Evolutionary conservation across 108 stramenopile genomes (phyloP), one percentile per base, ranked within the genome.

Genomic region (Conticribra weissflogii): DNA sequence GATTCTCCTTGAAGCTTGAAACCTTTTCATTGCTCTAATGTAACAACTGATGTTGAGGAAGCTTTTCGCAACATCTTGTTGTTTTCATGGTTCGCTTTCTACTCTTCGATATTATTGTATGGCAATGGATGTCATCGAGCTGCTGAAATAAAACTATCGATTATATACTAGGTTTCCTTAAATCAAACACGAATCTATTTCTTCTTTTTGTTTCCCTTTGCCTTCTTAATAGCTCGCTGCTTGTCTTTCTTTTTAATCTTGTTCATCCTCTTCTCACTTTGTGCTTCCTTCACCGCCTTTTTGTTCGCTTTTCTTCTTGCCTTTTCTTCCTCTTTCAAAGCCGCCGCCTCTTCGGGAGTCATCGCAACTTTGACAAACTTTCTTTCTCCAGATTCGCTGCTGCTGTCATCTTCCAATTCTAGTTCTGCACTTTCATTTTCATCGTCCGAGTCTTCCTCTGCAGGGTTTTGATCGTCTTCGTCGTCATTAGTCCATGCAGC

Each of bases 231-330:
- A 19, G 92, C 88, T 45, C 85, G 73, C 59, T 88, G 87, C 71
- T 96, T 96, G 63, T 94, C 91, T 66, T 96, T 94, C 77, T 96
- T 96, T 74, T 96, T 96, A 29, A 96, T 84, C 62, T 96, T 96
- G 2, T 74, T 87, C 70, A 72, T 60, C n/a, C 95, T 76, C 29
- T 89, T 88, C 68, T 92, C 89, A 7, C 82, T 79, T 33, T 86
- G 78, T 25, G 75, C 82, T 63, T 90, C 92, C 60, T 86, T 88
- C 53, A 91, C 90, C 30, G 78, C 75, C 64, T 93, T 92, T 54
- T 94, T 94, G 78, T 94, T 91, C 14, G 86, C 89, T 72, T 79
- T 90, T 19, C 90, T 84, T 48, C 68, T 61, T 19, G 76, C 87
- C 56, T 74, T 78, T 32, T 81, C 29, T 0, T 76, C 90, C 51